A percentile compares a stretch with the other conserved stretches of the same genome.
Conservation (phyloP, 371 early-diverging fungal genomes). For the Mortierella sp. region DNA sequence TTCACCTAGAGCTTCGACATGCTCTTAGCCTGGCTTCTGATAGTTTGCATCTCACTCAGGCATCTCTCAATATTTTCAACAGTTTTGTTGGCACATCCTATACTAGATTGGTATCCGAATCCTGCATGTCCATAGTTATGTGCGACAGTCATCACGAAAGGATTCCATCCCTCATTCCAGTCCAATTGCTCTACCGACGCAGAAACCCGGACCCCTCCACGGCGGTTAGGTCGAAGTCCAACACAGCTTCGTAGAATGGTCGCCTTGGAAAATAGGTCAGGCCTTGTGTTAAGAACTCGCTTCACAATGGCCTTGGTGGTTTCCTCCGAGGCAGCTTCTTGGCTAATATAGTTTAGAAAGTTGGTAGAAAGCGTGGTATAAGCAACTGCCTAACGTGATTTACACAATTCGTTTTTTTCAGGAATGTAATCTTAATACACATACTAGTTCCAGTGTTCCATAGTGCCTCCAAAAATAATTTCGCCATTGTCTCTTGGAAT, state of each 20-base stretch:
- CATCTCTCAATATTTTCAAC: constrained; percentile 61
- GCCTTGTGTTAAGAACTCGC: constrained; percentile 51
- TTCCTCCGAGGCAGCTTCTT: constrained; percentile 41
- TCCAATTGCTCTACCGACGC: constrained; percentile 64
- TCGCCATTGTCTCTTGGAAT: constrained; percentile 87
- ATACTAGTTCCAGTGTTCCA: constrained; percentile 73
- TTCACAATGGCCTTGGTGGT: constrained; percentile 63
- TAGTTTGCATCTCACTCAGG: constrained; percentile 10
- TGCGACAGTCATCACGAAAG: constrained; percentile 62
- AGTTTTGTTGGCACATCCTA: constrained; percentile 74
- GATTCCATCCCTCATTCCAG: constrained; percentile 39
- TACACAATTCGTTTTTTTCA: neutral
- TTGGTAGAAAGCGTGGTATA: neutral
- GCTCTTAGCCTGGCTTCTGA: constrained; percentile 3
- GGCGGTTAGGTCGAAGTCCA: constrained; percentile 80
- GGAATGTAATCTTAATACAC: constrained; percentile 3
- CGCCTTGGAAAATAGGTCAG: constrained; percentile 57
- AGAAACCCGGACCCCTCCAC: constrained; percentile 79
- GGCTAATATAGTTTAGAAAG: constrained; percentile 44
- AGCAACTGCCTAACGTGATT: neutral
- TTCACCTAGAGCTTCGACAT: constrained; percentile 39
- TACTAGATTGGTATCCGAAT: constrained; percentile 78
- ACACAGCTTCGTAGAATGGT: constrained; percentile 70
- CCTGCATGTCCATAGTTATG: constrained; percentile 90
- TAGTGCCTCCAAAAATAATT: constrained; percentile 84